phyloP scores from a whole-genome alignment of 148 eudicot genomes.

The Camellia japonica region DNA sequence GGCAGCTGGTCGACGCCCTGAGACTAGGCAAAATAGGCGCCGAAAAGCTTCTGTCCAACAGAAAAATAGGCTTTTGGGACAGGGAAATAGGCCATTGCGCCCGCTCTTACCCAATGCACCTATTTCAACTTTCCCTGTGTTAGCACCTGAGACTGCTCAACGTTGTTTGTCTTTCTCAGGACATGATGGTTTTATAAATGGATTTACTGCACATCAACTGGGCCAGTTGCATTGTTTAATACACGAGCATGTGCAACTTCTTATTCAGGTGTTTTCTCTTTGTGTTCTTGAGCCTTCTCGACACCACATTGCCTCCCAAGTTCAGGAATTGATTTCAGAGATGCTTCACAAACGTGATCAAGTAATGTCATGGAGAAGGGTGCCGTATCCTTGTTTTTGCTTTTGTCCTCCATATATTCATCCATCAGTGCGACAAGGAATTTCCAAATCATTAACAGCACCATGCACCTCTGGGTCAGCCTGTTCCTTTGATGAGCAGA shows the following conservation, averaged over 20 bases:
- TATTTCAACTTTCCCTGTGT: slow-evolving; percentile 35
- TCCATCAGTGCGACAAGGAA: slow-evolving; percentile 41
- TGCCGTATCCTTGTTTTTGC: slow-evolving; percentile 59
- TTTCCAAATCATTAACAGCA: slow-evolving; percentile 22
- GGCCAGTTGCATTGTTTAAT: slow-evolving; percentile 77
- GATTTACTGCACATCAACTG: slow-evolving; percentile 76
- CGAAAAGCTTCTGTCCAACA: slow-evolving; percentile 35
- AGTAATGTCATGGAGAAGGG: slow-evolving; percentile 52
- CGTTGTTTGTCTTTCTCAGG: slow-evolving; percentile 29
- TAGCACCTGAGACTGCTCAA: slow-evolving; percentile 28
- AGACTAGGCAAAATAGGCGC: slow-evolving; percentile 70
- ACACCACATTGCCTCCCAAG: slow-evolving; percentile 66
- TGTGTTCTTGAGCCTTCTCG: slow-evolving; percentile 73
- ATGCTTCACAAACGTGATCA: slow-evolving; percentile 61
- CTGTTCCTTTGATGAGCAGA: slow-evolving; percentile 33
- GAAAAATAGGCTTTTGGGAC: slow-evolving; percentile 35
- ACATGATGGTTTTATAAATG: slow-evolving; percentile 36
- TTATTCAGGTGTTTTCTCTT: slow-evolving; percentile 80
- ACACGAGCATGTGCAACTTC: slow-evolving; percentile 93
- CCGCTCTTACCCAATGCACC: slow-evolving; percentile 62
- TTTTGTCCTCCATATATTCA: slow-evolving; percentile 40
- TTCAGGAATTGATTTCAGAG: slow-evolving; percentile 61
- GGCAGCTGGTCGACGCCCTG: slow-evolving; percentile 59
- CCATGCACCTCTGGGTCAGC: slow-evolving; percentile 25
- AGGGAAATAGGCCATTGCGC: slow-evolving; percentile 56